phyloP scores from a whole-genome alignment of 306 rosid genomes.

The Ammopiptanthus mongolicus region DNA sequence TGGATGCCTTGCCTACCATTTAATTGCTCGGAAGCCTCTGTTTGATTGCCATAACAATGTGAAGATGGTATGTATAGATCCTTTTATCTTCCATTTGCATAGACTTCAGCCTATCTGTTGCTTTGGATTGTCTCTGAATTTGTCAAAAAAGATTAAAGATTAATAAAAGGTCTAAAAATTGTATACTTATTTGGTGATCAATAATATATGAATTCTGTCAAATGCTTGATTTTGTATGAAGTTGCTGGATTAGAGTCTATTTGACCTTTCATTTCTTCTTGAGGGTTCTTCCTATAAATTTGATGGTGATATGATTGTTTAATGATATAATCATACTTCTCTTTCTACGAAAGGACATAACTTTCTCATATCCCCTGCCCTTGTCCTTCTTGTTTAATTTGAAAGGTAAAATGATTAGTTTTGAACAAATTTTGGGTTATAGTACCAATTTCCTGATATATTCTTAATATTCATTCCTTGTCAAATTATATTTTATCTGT shows the following conservation, averaged over 20 bases:
- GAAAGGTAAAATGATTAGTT: neutral
- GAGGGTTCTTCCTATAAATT: neutral
- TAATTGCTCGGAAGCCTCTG: conserved; percentile 78
- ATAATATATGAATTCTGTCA: neutral
- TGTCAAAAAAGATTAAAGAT: neutral
- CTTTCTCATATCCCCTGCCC: neutral
- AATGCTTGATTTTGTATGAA: neutral
- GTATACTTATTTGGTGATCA: neutral
- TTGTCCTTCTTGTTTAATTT: neutral
- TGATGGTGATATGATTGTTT: neutral
- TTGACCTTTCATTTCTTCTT: neutral
- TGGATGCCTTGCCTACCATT: conserved; percentile 94
- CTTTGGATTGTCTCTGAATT: neutral
- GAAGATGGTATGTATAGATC: conserved; percentile 66
- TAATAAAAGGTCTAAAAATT: neutral
- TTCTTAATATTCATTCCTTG: neutral
- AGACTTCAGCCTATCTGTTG: neutral
- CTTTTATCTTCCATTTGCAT: conserved; percentile 9
- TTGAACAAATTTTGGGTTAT: neutral
- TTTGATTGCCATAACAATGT: conserved; percentile 90
- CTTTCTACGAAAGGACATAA: neutral
- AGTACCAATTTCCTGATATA: neutral
- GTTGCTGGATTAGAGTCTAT: neutral
- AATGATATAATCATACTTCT: neutral
- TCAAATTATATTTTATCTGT: neutral